These are phyloP conservation scores for Phytophthora agathidicida DNA, from an alignment of 352 stramenopile genomes.

Conservation along the genomic window DNA sequence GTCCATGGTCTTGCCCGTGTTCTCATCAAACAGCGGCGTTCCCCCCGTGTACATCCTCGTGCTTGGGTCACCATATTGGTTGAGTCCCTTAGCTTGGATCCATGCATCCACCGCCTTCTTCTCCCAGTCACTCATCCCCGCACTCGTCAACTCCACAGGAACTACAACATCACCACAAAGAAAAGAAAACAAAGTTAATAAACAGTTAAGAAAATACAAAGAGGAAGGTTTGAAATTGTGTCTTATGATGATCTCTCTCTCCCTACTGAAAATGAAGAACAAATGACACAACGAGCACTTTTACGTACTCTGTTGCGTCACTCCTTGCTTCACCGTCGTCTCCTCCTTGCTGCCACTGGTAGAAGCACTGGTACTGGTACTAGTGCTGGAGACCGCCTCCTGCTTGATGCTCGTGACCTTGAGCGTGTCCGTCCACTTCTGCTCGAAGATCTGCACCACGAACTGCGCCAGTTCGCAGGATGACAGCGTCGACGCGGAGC, in stretches of 20 bases:
- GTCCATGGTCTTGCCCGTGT: conserved; percentile 55
- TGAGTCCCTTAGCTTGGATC: conserved; percentile 61
- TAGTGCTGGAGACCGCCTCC: conserved; percentile 5
- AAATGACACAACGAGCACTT: conserved; percentile 7
- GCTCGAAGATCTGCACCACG: conserved; percentile 59
- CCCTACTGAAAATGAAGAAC: conserved; percentile 7
- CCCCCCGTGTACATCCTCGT: conserved; percentile 72
- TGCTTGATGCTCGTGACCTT: conserved; percentile 59
- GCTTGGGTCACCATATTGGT: conserved; percentile 64
- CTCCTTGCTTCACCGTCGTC: conserved; percentile 5
- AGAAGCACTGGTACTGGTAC: background rate
- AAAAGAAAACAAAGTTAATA: conserved; percentile 20
- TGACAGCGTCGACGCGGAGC: conserved; percentile 30
- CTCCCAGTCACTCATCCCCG: conserved; percentile 21
- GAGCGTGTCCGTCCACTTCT: conserved; percentile 66
- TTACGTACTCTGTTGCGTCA: conserved; percentile 32
- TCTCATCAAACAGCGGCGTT: conserved; percentile 83
- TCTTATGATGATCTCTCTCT: conserved; percentile 16
- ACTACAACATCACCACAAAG: conserved; percentile 16
- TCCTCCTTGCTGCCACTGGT: conserved; percentile 6
- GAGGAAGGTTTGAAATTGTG: conserved; percentile 15
- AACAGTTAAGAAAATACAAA: conserved; percentile 7
- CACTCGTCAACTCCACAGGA: conserved; percentile 5
- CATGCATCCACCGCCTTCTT: conserved; percentile 60
- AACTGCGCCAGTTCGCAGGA: conserved; percentile 42